Evolutionary conservation across 1,139 yeast species (phyloP).

Genomic region (Geotrichum candidum): DNA sequence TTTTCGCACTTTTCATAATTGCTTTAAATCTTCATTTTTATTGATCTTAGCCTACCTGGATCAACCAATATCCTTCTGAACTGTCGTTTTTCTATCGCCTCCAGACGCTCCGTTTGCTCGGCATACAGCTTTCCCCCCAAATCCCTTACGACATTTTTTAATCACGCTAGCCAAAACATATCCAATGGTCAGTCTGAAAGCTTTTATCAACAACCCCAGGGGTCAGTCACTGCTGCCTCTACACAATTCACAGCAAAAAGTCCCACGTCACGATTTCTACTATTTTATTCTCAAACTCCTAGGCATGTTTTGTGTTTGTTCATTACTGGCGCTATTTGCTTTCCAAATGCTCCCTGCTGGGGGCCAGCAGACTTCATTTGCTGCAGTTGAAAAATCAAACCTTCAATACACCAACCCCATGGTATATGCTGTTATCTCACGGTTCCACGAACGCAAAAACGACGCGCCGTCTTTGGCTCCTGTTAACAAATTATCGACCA

Average conservation of each 20-base stretch:
- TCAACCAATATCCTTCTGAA: too few species aligned
- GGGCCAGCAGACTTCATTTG: neutral
- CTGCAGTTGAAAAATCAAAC: neutral
- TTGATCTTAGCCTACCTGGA: too few species aligned
- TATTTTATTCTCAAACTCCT: neutral
- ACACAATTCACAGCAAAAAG: neutral
- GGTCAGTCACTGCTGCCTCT: neutral
- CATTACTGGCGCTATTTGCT: neutral
- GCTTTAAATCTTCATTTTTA: too few species aligned
- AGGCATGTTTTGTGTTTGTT: constrained; percentile 6
- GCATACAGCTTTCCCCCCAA: too few species aligned
- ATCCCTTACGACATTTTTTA: too few species aligned
- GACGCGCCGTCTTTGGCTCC: neutral
- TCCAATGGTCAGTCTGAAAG: neutral
- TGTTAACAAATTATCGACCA: neutral
- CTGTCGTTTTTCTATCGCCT: too few species aligned
- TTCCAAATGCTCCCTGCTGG: neutral
- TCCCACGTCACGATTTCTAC: neutral
- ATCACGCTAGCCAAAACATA: too few species aligned
- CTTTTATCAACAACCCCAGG: neutral
- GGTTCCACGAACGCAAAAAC: neutral
- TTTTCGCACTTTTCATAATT: too few species aligned
- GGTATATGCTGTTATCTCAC: neutral
- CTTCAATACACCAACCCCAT: constrained; percentile 6
- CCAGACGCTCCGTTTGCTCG: too few species aligned